Base-by-base conservation (phyloP, 2,329 filamentous ascomycete genomes). In the Fusarium zealandicum region DNA sequence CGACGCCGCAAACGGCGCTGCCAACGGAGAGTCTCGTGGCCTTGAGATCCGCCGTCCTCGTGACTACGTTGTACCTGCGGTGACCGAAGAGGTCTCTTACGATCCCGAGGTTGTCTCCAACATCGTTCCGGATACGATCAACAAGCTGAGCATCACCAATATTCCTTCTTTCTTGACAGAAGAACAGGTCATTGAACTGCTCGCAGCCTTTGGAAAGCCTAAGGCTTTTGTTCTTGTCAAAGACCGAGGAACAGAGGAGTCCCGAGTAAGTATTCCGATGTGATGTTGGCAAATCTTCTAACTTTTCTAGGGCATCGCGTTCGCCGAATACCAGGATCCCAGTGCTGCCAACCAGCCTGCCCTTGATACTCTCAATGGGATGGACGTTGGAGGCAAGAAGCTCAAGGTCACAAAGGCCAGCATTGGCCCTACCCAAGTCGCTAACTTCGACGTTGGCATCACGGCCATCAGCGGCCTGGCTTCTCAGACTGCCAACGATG, bases 391-490 rank as follows among this genome's bases (percentile, higher is more conserved):
- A 33, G 93, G 96, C 58, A 89, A 89, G 67, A 86, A 88, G 66
- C 82, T 99, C 49, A 93, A 89, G 77, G 92, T 97, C 30, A 81
- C 85, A 63, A 91, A 93, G 70, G 96, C 95, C 25, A 96, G 93
- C 73, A 90, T 97, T 62, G 95, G 95, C 65, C 88, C 92, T 57
- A 93, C 92, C n/a, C 95, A 99, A 73, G 92, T 92, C 17, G 83
- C 90, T 39, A 92, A 92, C 59, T 84, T 96, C 33, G 95, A 99
- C 70, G 96, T 97, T 82, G 92, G 93, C 49, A 93, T 99, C 59
- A 96, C 95, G 66, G 95, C 95, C 59, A 98, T 99, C 87, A 96
- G 93, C 43, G 92, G 97, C 84, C 90, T 99, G 67, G 95, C 95
- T 31, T 93, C 93, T 52, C 96, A 95, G 16, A 91, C 88, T 3